Conservation (phyloP, 148 eudicot species). For the Heliosperma pusillum region DNA sequence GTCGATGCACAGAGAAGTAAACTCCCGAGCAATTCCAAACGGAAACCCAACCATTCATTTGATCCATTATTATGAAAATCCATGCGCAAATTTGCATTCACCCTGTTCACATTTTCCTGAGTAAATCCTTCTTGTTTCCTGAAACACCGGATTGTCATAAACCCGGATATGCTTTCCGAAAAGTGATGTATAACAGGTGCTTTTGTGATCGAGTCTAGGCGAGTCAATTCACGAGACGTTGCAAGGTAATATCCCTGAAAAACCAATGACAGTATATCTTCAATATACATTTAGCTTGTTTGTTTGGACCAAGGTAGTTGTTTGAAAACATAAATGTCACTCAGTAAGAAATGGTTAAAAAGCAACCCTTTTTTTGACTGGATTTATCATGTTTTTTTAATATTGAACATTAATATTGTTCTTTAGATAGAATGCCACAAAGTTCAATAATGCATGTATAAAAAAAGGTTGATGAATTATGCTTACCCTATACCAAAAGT, state of each 20-base stretch:
- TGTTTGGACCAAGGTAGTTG: not conserved
- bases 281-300: not conserved
- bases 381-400: no score
- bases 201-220: conserved; percentile 92
- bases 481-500: conserved; percentile 80
- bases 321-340: no score
- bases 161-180: conserved; percentile 93
- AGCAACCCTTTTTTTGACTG: no score
- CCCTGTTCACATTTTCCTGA: conserved; percentile 69
- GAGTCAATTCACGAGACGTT: conserved; percentile 89
- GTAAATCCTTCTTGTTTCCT: conserved; percentile 60
- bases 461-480: not conserved
- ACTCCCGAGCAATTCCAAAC: conserved; percentile 85
- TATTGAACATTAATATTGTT: no score
- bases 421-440: no score
- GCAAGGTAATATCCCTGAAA: conserved; percentile 82
- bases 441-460: not conserved
- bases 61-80: conserved; percentile 92
- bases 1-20: conserved; percentile 72
- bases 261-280: not conserved
- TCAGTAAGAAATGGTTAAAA: no score
- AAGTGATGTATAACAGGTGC: conserved; percentile 96
- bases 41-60: conserved; percentile 93
- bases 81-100: conserved; percentile 77
- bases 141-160: conserved; percentile 91